Base-by-base conservation (phyloP, 805 yeast genomes). In the Kuraishia hungarica region DNA sequence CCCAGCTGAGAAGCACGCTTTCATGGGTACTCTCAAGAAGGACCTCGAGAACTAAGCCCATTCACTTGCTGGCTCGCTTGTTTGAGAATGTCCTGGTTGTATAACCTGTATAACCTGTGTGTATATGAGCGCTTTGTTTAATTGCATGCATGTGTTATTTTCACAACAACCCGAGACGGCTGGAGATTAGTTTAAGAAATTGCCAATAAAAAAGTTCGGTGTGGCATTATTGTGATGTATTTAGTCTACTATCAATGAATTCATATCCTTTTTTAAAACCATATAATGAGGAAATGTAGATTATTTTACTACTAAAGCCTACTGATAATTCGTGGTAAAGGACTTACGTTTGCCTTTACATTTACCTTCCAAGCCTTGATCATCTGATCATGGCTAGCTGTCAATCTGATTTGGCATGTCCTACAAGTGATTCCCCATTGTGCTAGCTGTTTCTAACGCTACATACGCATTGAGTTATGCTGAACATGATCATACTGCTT, bases 1-100 rank as follows among this genome's bases (percentile, higher is more conserved):
- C 74, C 96, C 97, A 72, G 98, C 97, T 78, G 99, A 94, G 86
- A 96, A 96, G 92, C 91, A 87, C 75, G 96, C 99, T 75, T 94
- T 94, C 93, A 72, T 92, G 84, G 99, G 99, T 84, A 93, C 99
- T 74, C 87, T 94, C 78, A 94, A 94, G 96, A 92, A 89, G 87
- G 97, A 92, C 80, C 84, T 89, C 76, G 81, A 84, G 58, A 57
- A 47, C 22, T 47, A 47, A 23, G 26, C 23, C 22, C 3, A 8
- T 35, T 35, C 43, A 35, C n/a, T 15, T 35, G 43, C n/a, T 35
- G 24, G 19, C 22, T 46, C 24, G 15, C 21, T 46, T 46, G 13
- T 46, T 46, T 20, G 24, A 46, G 22, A 20, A 26, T 26, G 10
- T 26, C 29, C 29, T 26, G 29, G 29, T 26, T 26, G 29, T 26